Base-by-base conservation (phyloP, 108 stramenopile species). In the Pseudonitzschia multistriata region DNA sequence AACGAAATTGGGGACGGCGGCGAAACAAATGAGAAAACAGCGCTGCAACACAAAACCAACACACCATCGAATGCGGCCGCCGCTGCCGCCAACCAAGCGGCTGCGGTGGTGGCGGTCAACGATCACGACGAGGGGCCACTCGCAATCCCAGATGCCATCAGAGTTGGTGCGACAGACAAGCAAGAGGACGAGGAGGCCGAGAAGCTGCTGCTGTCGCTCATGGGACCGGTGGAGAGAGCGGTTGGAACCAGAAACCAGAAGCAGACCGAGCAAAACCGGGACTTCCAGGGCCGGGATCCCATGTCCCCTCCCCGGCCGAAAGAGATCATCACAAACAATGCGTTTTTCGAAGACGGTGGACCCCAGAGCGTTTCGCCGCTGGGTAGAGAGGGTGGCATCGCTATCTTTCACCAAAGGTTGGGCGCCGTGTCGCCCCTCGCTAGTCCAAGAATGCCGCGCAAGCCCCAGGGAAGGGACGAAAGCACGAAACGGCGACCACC, bases 61-160 rank as follows among this genome's bases (percentile, higher is more conserved):
- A 3, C 17, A 35, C 47, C 27, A 0, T 42, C 63, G 25, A 40
- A 40, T 45, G 63, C 63, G 5, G 63, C 63, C 5, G 63, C 63
- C 13, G 42, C 63, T 22, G 40, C 63, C 47, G 63, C 63, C 37
- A 45, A 45, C 27, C 22, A 45, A 25, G 63, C 63, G 28, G 47
- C 47, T 42, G 63, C 37, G 10, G 47, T 64, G 61, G 61, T 55
- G 22, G 21, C 42, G 8, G 42, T 17, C 42, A 45, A 45, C 17
- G 42, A 17, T 10, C 2, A 17, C 19, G 31, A 31, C 54, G 31
- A 55, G 54, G 30, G 28, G 14, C 31, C 54, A 11, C 19, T 55
- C 17, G 42, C 42, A 17, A 45, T 45, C 13, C 42, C 42, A 17
- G 42, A 45, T 45, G 42, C 17, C 17, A 17, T 45, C n/a, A n/a